These are phyloP conservation scores for Aspergillus candidus DNA, from an alignment of 2,329 filamentous ascomycete genomes.

Conservation along the genomic window DNA sequence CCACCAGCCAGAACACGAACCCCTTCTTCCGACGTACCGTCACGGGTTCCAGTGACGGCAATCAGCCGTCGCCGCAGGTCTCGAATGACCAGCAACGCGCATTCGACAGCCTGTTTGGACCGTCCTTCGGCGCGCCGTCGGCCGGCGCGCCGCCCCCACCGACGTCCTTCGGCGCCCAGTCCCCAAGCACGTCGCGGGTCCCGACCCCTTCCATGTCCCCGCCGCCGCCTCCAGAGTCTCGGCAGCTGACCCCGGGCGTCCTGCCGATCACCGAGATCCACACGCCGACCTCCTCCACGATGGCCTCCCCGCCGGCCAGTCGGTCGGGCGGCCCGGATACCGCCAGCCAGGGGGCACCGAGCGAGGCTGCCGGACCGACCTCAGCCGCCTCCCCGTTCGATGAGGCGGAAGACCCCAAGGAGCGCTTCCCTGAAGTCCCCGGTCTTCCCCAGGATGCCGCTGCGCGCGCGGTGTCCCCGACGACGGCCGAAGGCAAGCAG, in stretches of 20 bases:
- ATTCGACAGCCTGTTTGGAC: constrained; percentile 83
- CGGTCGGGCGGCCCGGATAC: constrained; percentile 51
- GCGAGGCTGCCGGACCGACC: constrained; percentile 13
- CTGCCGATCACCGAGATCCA: constrained; percentile 64
- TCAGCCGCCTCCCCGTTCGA: constrained; percentile 28
- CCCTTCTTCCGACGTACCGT: constrained; percentile 76
- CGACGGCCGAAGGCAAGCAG: constrained; percentile 16
- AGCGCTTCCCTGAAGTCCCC: constrained; percentile 18
- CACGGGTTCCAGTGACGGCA: constrained; percentile 41
- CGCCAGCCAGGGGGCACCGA: constrained; percentile 33
- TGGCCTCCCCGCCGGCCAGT: constrained; percentile 67
- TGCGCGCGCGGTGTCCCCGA: constrained; percentile 44
- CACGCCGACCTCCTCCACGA: constrained; percentile 69
- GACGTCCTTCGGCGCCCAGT: constrained; percentile 55
- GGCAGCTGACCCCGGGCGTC: constrained; percentile 71
- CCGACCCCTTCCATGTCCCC: constrained; percentile 61
- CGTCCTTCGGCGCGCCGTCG: constrained; percentile 48
- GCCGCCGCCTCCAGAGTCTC: constrained; percentile 51
- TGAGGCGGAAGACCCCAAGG: constrained; percentile 19
- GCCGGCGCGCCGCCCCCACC: constrained; percentile 43
- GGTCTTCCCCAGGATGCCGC: constrained; percentile 14
- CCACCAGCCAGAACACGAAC: constrained; percentile 70
- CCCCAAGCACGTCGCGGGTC: constrained; percentile 42
- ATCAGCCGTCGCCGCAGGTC: constrained; percentile 42
- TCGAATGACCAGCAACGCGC: constrained; percentile 54